These are phyloP conservation scores for Chernovozyma sophiae-reginae DNA, from an alignment of 1,139 yeast genomes.

Conservation along the genomic window DNA sequence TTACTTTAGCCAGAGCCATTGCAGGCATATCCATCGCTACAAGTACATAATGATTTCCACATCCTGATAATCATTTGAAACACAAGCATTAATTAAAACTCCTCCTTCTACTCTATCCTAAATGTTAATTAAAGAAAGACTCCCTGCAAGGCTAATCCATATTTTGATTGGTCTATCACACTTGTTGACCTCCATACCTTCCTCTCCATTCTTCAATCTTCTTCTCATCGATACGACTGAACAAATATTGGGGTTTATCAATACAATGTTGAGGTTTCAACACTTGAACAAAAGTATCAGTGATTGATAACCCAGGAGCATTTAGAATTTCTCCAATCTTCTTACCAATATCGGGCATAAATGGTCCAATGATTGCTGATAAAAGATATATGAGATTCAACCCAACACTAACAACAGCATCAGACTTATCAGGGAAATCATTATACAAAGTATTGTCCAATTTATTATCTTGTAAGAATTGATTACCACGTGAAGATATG, in stretches of 20 bases:
- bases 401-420: slow-evolving; percentile 91
- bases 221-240: slow-evolving; percentile 86
- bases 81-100: too few relatives aligned
- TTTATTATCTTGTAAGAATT: slow-evolving; percentile 91
- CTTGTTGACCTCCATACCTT: slow-evolving; percentile 73
- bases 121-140: too few relatives aligned
- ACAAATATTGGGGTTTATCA: slow-evolving; percentile 87
- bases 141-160: too few relatives aligned
- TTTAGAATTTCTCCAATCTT: slow-evolving; percentile 76
- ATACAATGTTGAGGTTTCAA: slow-evolving; percentile 81
- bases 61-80: too few relatives aligned
- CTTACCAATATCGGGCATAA: slow-evolving; percentile 78
- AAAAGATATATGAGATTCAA: slow-evolving; percentile 82
- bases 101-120: background rate
- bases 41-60: too few relatives aligned
- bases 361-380: slow-evolving; percentile 77
- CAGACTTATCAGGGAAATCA: slow-evolving; percentile 74
- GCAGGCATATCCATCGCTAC: too few relatives aligned
- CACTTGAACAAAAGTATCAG: slow-evolving; percentile 67
- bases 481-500: slow-evolving; percentile 88
- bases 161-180: slow-evolving; percentile 11
- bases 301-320: slow-evolving; percentile 74
- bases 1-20: too few relatives aligned
- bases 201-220: slow-evolving; percentile 85
- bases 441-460: slow-evolving; percentile 82